Conservation (phyloP, 1,284 basidiomycete genomes). For the Garcileccinum viscosum region DNA sequence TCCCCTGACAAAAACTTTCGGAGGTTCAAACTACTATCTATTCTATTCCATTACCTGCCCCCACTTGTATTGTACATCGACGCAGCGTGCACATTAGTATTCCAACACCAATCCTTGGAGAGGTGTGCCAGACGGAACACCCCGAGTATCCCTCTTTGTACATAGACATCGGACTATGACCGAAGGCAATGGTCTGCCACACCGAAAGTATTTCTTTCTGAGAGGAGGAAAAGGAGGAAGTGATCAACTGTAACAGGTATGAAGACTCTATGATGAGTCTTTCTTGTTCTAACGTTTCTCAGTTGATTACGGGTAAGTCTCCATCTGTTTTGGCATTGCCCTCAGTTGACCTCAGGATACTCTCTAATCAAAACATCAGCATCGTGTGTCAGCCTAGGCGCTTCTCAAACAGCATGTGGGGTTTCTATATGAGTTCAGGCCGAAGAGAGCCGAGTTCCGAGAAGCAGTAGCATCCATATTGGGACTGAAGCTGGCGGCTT, state of each 20-base stretch:
- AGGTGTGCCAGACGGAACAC: background rate
- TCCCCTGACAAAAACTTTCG: too few species aligned
- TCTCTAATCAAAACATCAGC: too few species aligned
- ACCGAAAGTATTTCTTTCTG: too few species aligned
- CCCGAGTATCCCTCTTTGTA: background rate
- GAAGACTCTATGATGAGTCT: background rate
- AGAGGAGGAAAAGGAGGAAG: conserved; percentile 62
- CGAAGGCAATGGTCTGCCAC: too few species aligned
- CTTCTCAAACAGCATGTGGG: too few species aligned
- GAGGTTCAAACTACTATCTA: too few species aligned
- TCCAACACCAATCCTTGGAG: background rate
- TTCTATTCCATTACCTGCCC: background rate
- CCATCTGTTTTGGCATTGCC: too few species aligned
- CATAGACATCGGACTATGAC: too few species aligned
- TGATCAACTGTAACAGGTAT: conserved; percentile 74
- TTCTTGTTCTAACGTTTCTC: background rate
- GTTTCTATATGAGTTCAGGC: conserved; percentile 61
- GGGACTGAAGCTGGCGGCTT: conserved; percentile 85
- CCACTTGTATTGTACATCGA: background rate
- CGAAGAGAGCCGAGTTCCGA: conserved; percentile 82
- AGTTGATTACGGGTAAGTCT: too few species aligned
- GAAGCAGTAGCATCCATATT: conserved; percentile 82
- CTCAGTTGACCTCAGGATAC: too few species aligned
- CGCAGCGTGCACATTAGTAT: background rate
- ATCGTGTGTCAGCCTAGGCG: too few species aligned